phyloP scores from a whole-genome alignment of 768 basidiomycete genomes.

The Leccinum rimulosum region DNA sequence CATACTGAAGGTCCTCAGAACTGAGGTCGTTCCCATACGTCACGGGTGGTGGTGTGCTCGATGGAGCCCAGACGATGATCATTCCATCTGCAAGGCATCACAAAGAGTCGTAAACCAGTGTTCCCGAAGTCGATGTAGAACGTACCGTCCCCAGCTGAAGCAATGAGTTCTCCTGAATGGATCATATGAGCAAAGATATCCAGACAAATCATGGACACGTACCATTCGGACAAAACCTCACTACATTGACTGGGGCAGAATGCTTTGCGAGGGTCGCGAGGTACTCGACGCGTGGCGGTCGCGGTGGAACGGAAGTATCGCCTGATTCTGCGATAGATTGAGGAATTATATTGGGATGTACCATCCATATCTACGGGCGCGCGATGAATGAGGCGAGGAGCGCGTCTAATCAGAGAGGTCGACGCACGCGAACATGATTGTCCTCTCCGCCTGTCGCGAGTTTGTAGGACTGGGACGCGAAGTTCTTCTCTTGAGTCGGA shows the following conservation, averaged over 20 bases:
- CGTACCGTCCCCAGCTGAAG: constrained; percentile 96
- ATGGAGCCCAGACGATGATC: constrained; percentile 94
- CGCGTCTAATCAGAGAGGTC: constrained; percentile 11
- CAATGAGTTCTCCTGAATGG: constrained; percentile 76
- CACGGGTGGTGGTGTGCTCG: constrained; percentile 63
- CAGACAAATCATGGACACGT: constrained; percentile 21
- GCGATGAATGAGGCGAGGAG: constrained; percentile 7
- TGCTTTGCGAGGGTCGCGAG: constrained; percentile 92
- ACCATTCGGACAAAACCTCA: constrained; percentile 95
- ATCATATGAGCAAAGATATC: constrained; percentile 3
- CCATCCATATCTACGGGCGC: constrained; percentile 78
- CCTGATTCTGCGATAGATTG: constrained; percentile 46
- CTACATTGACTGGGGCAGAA: constrained; percentile 94
- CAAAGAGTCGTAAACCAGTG: constrained; percentile 1
- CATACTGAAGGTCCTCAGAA: constrained; percentile 77
- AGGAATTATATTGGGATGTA: constrained; percentile 86
- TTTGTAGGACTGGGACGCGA: constrained; percentile 74
- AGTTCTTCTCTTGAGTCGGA: constrained; percentile 54
- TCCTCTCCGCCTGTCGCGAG: constrained; percentile 96
- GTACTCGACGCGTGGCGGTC: constrained; percentile 91
- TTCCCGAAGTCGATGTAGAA: constrained; percentile 1
- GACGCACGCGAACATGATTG: constrained; percentile 90
- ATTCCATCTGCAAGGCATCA: constrained; percentile 70
- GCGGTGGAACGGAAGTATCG: constrained; percentile 36
- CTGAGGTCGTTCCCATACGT: constrained; percentile 82